Evolutionary conservation across 106 monocot species (phyloP), one percentile per base, ranked within the genome.

Genomic region (Allium sativum): DNA sequence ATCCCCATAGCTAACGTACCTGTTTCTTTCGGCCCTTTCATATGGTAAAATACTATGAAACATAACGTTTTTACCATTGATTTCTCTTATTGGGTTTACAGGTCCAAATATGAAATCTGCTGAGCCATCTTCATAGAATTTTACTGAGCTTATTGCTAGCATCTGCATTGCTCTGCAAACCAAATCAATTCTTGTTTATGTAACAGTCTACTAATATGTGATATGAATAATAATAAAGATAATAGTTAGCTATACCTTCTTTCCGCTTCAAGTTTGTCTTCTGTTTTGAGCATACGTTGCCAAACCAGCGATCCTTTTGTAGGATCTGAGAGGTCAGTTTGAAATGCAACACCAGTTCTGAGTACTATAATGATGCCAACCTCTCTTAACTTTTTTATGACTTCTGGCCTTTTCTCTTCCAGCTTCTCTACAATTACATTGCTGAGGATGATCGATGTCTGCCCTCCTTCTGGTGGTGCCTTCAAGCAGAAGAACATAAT

Each of bases 61-160:
- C 70, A 61, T 62, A 7, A 71, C 66, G 40, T 51, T 71, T 61
- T 58, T 52, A 12, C 76, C 76, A 8, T 61, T 56, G 53, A 50
- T 18, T 45, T 66, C 66, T 7, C 71, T 51, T 20, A 66, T 54
- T 1, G 76, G 70, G 19, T 66, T 70, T 66, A 70, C 66, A 10
- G 76, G 76, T 0, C 76, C 76, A 52, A 60, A 77, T 17, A 12
- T 41, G 53, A 71, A 70, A n/a, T 71, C 66, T 10, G 66, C 71
- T 3, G 65, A 58, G 8, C 70, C 76, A 18, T 76, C 76, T 6
- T 54, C 53, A 18, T 71, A 66, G 65, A 77, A 60, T 18, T 45
- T 58, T 9, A 66, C 21, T 0, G 65, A 60, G 48, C 53, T 54
- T 52, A 60, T 62, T 18, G 61, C 17, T 43, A 62, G 52, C 47